Conservation (phyloP, 2,329 filamentous ascomycete species). For the Diaporthe sp. region DNA sequence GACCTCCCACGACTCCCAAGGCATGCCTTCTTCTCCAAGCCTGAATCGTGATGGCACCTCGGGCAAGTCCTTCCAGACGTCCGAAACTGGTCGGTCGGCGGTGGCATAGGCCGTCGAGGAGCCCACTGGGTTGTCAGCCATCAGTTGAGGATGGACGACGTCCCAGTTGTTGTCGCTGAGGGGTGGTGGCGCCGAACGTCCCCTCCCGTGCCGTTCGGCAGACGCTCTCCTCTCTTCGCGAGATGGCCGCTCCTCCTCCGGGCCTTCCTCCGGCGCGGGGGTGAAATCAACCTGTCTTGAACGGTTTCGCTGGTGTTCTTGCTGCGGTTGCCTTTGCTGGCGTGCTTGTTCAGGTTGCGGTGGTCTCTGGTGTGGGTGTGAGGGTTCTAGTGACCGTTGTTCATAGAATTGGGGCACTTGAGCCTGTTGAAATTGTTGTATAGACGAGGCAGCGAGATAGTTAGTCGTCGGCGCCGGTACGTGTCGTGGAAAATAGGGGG, state of each 20-base stretch:
- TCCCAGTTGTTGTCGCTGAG: constrained; percentile 61
- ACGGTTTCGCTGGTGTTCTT: constrained; percentile 32
- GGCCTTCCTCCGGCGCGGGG: constrained; percentile 24
- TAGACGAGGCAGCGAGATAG: constrained; percentile 47
- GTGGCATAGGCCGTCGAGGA: constrained; percentile 35
- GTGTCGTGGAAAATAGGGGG: constrained; percentile 56
- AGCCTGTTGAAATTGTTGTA: constrained; percentile 25
- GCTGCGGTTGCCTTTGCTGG: neutral
- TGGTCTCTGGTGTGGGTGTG: constrained; percentile 31
- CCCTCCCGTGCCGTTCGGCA: constrained; percentile 50
- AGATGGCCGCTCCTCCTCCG: constrained; percentile 39
- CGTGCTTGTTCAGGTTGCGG: constrained; percentile 36
- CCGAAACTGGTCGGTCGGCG: constrained; percentile 35
- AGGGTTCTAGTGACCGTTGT: constrained; percentile 37
- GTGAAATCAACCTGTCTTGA: constrained; percentile 36
- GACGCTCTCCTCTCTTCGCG: constrained; percentile 33
- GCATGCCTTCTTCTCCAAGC: constrained; percentile 59
- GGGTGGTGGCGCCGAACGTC: constrained; percentile 60
- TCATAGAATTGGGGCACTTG: constrained; percentile 22
- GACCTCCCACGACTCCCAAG: constrained; percentile 55
- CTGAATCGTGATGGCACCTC: constrained; percentile 50
- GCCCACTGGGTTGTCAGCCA: constrained; percentile 43
- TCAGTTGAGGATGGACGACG: constrained; percentile 43
- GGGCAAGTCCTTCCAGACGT: constrained; percentile 57
- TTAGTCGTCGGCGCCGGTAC: constrained; percentile 58